Evolutionary conservation across 352 stramenopile species (phyloP), one percentile per base, ranked within the genome.

Genomic region (Phytophthora capsici): DNA sequence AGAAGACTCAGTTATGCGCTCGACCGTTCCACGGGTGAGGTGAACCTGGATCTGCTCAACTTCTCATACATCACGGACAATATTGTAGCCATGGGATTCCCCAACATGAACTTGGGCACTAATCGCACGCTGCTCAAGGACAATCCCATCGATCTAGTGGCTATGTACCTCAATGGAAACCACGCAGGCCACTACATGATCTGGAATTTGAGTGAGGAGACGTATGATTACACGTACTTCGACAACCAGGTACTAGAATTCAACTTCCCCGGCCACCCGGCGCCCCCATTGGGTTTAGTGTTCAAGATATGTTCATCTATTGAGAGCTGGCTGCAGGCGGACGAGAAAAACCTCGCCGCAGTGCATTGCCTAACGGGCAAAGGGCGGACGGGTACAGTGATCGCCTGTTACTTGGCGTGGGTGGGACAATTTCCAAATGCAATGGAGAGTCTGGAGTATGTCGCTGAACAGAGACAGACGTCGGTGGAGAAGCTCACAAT

Each of bases 271-370:
- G 97, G 97, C 14, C 94, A 98, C 67, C 97, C 97, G 0, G 96
- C 95, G 14, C 97, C 97, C 5, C 97, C 97, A 20, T 79, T 99
- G n/a, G 97, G 96, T 6, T 71, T 99, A 53, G 70, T 98, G 48
- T 98, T 99, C 69, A 99, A 99, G 78, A 95, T 99, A 23, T 96
- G 97, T 58, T 89, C 96, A 30, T 98, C 89, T 20, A 98, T 99
- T 64, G 97, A 99, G 82, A 98, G 84, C 57, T 99, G 97, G 97
- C 82, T 99, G 28, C 88, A 95, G 43, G 96, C 97, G 0, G 96
- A 99, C 62, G 77, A 93, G 16, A 88, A 93, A 63, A 99, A 99
- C 78, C 82, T 99, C 4, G 96, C 94, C 0, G 95, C 97, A 0
- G 80, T 99, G 13, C 97, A 99, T 74, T 99, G 97, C 73, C 71